These are phyloP conservation scores for Spathaspora boniae DNA, from an alignment of 805 yeast species.

Conservation along the genomic window DNA sequence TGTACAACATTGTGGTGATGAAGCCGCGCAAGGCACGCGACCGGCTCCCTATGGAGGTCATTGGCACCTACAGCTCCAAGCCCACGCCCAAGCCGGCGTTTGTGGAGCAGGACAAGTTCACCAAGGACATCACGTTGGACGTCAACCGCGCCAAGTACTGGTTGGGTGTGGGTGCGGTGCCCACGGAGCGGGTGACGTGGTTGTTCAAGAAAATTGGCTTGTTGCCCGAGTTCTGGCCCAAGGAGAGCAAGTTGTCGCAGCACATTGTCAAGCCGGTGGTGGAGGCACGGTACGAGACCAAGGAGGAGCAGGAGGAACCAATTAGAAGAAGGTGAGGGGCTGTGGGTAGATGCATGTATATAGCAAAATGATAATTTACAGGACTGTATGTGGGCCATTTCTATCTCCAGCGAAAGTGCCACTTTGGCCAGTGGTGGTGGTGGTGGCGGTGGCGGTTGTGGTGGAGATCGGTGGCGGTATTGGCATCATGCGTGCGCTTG, in stretches of 20 bases:
- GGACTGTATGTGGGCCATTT: constrained; percentile 1
- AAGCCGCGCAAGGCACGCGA: constrained; percentile 75
- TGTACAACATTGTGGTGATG: constrained; percentile 89
- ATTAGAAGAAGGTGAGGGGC: constrained; percentile 27
- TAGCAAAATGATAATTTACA: no score
- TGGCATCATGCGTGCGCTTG: no score
- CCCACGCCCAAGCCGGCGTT: constrained; percentile 63
- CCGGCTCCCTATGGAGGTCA: constrained; percentile 86
- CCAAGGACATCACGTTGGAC: constrained; percentile 79
- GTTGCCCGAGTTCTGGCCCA: constrained; percentile 57
- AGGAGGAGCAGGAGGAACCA: constrained; percentile 31
- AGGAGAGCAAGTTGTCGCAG: constrained; percentile 37
- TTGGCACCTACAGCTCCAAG: constrained; percentile 89
- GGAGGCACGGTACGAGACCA: constrained; percentile 20
- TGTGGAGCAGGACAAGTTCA: constrained; percentile 41
- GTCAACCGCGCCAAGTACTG: constrained; percentile 90
- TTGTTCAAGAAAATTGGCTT: constrained; percentile 77
- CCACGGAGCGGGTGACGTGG: constrained; percentile 75
- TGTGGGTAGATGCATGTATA: constrained; percentile 1
- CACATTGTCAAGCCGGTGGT: constrained; percentile 28
- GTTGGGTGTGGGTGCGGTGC: constrained; percentile 97
- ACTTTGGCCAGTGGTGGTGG: no score
- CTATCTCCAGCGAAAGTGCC: no score
- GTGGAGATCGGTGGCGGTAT: no score
- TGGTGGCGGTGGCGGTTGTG: no score